A percentile compares a stretch with the other conserved stretches of the same genome.
Evolutionary conservation across 1,139 yeast genomes (phyloP).

Genomic region (Arxiozyma slooffiae): DNA sequence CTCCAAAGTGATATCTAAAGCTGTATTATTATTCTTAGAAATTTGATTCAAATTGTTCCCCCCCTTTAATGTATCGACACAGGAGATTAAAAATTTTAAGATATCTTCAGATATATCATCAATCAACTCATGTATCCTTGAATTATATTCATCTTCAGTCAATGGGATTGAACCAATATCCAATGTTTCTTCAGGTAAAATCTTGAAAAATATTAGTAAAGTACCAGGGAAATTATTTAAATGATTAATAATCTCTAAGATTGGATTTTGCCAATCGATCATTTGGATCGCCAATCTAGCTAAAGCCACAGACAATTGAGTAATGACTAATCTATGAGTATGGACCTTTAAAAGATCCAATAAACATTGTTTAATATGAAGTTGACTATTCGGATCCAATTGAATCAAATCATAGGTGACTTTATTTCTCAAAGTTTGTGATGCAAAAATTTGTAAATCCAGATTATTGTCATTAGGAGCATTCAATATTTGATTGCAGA

Average conservation of each 20-base stretch:
- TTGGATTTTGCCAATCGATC: slow-evolving; percentile 60
- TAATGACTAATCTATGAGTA: slow-evolving; percentile 48
- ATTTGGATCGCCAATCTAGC: slow-evolving; percentile 76
- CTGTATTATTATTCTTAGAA: slow-evolving; percentile 9
- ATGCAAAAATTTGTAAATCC: slow-evolving; percentile 68
- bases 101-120: slow-evolving; percentile 62
- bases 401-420: slow-evolving; percentile 77
- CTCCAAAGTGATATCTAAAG: slow-evolving; percentile 17
- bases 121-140: slow-evolving; percentile 54
- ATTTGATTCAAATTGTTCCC: slow-evolving; percentile 15
- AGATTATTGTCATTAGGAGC: slow-evolving; percentile 25
- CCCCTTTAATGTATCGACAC: slow-evolving; percentile 33
- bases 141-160: slow-evolving; percentile 69
- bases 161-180: slow-evolving; percentile 70
- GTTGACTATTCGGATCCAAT: slow-evolving; percentile 45
- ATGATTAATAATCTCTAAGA: slow-evolving; percentile 49
- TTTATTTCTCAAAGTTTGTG: slow-evolving; percentile 83
- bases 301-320: slow-evolving; percentile 72
- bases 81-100: slow-evolving; percentile 47
- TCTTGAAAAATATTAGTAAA: slow-evolving; percentile 67
- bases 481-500: slow-evolving; percentile 31
- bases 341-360: slow-evolving; percentile 30
- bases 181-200: slow-evolving; percentile 83
- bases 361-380: slow-evolving; percentile 40
- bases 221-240: slow-evolving; percentile 34